phyloP scores from a whole-genome alignment of 202 grass and related monocot genomes.

The Miscanthus sacchariflorus region DNA sequence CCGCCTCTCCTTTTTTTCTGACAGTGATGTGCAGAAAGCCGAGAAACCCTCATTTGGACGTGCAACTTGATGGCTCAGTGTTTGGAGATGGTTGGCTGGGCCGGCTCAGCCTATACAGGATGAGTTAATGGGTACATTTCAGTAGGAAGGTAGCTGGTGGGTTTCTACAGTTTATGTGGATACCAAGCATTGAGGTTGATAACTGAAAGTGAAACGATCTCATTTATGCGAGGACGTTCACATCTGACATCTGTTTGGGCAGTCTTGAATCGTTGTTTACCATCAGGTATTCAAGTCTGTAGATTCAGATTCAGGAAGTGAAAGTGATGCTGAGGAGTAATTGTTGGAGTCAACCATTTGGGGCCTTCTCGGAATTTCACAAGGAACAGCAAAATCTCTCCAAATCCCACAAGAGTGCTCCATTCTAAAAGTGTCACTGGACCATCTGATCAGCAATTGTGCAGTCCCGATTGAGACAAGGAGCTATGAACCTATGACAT shows the following conservation, averaged over 20 bases:
- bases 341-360: constrained; percentile 17
- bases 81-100: constrained; percentile 42
- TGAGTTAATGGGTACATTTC: constrained; percentile 29
- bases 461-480: not conserved
- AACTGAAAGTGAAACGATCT: constrained; percentile 37
- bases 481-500: not conserved
- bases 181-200: constrained; percentile 34
- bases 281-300: constrained; percentile 6
- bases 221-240: not conserved
- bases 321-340: not conserved
- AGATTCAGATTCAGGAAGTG: constrained; percentile 1
- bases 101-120: constrained; percentile 11
- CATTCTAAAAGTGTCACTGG: not conserved
- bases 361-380: not conserved
- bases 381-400: not conserved
- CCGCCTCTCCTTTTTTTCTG: constrained; percentile 15
- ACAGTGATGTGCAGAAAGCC: constrained; percentile 39
- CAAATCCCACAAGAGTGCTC: not conserved
- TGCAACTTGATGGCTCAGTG: constrained; percentile 53
- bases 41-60: constrained; percentile 11
- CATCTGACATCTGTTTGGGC: not conserved
- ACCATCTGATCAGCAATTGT: not conserved
- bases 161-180: constrained; percentile 47
- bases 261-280: not conserved
- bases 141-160: constrained; percentile 32